These are phyloP conservation scores for Fusarium anguioides DNA, from an alignment of 2,329 filamentous ascomycete species.

Conservation along the genomic window DNA sequence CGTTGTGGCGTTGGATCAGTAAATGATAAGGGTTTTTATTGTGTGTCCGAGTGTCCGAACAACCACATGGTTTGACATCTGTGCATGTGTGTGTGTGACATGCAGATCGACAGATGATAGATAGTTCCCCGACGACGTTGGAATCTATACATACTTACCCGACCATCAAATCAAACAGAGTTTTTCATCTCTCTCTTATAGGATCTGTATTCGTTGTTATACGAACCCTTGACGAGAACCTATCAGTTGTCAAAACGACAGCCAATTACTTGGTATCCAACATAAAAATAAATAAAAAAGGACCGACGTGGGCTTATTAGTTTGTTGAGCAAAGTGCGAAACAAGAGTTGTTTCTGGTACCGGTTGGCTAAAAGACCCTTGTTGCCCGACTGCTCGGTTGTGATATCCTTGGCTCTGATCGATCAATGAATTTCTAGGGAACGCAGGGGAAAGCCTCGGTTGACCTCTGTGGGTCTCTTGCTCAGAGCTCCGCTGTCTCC, in stretches of 20 bases:
- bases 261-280: conserved; percentile 14
- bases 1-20: neutral
- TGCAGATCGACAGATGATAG: neutral
- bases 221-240: neutral
- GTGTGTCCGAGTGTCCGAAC: neutral
- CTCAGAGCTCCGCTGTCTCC: neutral
- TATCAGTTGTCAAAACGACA: conserved; percentile 21
- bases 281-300: neutral
- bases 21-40: neutral
- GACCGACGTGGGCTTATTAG: neutral
- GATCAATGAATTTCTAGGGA: conserved; percentile 24
- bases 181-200: neutral
- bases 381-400: neutral
- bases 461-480: conserved; percentile 7
- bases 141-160: neutral
- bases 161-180: neutral
- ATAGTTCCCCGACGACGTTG: neutral
- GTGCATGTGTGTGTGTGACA: neutral
- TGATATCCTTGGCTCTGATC: conserved; percentile 23
- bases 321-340: neutral
- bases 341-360: conserved; percentile 11
- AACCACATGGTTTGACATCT: neutral
- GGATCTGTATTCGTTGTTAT: conserved; percentile 11
- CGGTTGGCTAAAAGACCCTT: conserved; percentile 7
- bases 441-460: conserved; percentile 8